Percentiles rank a stretch among this genome's conserved stretches.
phyloP scores from a whole-genome alignment of 371 early-diverging fungal genomes.

The Mucor lusitanicus region DNA sequence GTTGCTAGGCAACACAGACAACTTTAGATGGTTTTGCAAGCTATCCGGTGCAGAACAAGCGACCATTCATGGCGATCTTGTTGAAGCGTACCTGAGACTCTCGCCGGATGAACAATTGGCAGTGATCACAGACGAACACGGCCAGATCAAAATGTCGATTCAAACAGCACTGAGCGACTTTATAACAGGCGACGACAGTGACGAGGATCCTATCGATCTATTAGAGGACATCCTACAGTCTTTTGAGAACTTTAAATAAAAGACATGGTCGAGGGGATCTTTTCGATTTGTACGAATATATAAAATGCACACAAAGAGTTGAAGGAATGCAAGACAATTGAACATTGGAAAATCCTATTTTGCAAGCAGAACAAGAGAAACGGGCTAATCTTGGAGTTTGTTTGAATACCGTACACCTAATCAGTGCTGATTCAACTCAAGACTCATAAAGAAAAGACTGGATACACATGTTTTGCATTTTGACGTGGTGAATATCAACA shows the following conservation, averaged over 20 bases:
- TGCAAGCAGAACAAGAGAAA: too few species aligned
- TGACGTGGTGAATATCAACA: too few species aligned
- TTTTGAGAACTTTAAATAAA: background rate
- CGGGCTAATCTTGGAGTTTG: too few species aligned
- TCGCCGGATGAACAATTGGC: constrained; percentile 10
- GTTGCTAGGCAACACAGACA: constrained; percentile 25
- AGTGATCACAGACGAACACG: background rate
- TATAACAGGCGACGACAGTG: background rate
- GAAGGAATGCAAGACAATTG: too few species aligned
- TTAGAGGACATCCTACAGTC: background rate
- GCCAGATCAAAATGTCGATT: background rate
- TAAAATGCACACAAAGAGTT: too few species aligned
- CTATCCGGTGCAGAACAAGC: constrained; percentile 22
- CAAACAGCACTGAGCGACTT: background rate
- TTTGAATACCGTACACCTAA: too few species aligned
- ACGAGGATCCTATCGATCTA: background rate
- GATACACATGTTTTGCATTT: too few species aligned
- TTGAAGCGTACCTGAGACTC: constrained; percentile 19
- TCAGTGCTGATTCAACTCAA: too few species aligned
- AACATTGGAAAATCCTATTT: too few species aligned
- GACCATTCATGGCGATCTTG: constrained; percentile 36
- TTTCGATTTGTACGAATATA: too few species aligned
- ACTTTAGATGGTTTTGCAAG: constrained; percentile 35
- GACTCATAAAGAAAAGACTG: too few species aligned
- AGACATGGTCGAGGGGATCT: too few species aligned